phyloP scores from a whole-genome alignment of 345 rosid species.

The Lagerstroemia speciosa region DNA sequence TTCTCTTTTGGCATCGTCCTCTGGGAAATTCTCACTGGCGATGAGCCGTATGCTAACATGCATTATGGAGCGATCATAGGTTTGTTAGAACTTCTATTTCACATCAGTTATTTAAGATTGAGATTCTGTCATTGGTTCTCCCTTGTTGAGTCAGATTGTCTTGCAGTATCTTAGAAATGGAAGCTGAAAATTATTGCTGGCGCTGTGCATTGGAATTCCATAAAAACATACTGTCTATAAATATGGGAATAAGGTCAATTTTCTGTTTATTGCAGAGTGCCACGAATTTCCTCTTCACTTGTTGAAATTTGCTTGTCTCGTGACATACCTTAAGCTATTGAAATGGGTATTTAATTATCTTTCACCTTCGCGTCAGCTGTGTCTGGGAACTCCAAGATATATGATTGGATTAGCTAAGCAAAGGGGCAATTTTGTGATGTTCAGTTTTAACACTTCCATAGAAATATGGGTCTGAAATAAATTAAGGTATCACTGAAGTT shows the following conservation, averaged over 20 bases:
- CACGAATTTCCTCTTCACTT: background rate
- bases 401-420: no score
- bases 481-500: background rate
- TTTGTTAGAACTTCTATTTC: constrained; percentile 6
- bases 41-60: constrained; percentile 79
- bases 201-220: no score
- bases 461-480: background rate
- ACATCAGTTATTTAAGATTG: background rate
- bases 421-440: no score
- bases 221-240: no score
- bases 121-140: background rate
- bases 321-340: no score
- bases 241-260: background rate
- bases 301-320: no score
- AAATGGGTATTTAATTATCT: no score
- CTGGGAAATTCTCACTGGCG: constrained; percentile 79
- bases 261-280: background rate
- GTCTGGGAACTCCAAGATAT: no score
- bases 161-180: no score
- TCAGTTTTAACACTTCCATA: no score
- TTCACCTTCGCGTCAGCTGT: no score
- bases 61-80: constrained; percentile 79
- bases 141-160: background rate
- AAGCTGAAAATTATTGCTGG: no score
- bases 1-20: constrained; percentile 70